Conservation (phyloP, 1,284 basidiomycete species). For the Clitocybe nebularis region DNA sequence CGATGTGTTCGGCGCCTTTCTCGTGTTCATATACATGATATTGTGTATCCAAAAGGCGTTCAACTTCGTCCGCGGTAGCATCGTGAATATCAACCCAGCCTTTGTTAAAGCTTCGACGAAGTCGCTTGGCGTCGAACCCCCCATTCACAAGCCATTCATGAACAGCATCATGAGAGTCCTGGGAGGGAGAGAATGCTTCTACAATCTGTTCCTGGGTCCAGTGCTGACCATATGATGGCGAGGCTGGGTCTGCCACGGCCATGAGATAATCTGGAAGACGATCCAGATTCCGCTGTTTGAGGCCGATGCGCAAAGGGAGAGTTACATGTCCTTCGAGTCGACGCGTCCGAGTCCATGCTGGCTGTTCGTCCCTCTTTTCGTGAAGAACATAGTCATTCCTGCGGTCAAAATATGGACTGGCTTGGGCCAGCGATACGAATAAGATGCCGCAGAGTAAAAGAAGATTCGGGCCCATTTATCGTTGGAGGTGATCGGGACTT, state of each 20-base stretch:
- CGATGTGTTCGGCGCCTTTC: slow-evolving; percentile 14
- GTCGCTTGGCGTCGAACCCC: slow-evolving; percentile 13
- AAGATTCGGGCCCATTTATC: no score
- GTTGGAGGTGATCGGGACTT: no score
- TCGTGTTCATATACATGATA: slow-evolving; percentile 18
- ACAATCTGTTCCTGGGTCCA: slow-evolving; percentile 17
- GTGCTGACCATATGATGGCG: slow-evolving; percentile 17
- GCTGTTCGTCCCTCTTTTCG: not conserved
- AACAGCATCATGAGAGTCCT: slow-evolving; percentile 11
- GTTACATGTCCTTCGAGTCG: slow-evolving; percentile 3
- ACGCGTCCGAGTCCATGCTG: not conserved
- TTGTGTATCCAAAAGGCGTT: slow-evolving; percentile 15
- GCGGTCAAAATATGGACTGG: not conserved
- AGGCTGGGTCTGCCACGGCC: slow-evolving; percentile 18
- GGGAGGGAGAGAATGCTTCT: slow-evolving; percentile 14
- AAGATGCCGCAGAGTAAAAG: not conserved
- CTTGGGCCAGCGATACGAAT: not conserved
- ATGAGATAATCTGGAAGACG: slow-evolving; percentile 17
- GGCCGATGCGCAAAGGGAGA: slow-evolving; percentile 19
- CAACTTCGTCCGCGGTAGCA: slow-evolving; percentile 16
- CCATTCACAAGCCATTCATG: slow-evolving; percentile 15
- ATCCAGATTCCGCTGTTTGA: slow-evolving; percentile 18
- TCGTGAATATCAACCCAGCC: slow-evolving; percentile 18
- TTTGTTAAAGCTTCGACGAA: slow-evolving; percentile 10
- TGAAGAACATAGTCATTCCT: slow-evolving; percentile 2